phyloP scores from a whole-genome alignment of 345 rosid species.

The Murraya koenigii region DNA sequence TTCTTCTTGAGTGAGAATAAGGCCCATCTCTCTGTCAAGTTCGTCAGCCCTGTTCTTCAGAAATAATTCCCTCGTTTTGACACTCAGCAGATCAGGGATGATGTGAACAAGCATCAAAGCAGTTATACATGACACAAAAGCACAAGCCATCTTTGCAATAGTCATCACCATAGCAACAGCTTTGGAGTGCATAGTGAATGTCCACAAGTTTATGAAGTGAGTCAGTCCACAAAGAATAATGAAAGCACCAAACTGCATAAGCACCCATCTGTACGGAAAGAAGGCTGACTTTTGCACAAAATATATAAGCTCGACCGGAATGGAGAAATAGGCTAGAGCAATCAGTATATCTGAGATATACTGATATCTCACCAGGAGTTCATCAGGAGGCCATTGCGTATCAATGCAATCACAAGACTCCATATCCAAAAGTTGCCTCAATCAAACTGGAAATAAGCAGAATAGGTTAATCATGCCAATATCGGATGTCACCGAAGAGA shows the following conservation, averaged over 20 bases:
- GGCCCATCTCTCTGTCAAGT: constrained; percentile 88
- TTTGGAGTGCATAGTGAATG: constrained; percentile 72
- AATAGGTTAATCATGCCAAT: not conserved
- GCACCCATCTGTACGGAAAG: constrained; percentile 97
- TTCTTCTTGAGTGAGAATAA: constrained; percentile 86
- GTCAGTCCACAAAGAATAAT: constrained; percentile 96
- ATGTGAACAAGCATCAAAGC: constrained; percentile 91
- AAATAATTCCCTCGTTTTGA: constrained; percentile 74
- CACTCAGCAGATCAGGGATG: constrained; percentile 82
- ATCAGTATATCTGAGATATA: constrained; percentile 86
- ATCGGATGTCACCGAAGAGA: not conserved
- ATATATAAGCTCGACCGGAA: constrained; percentile 82
- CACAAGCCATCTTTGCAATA: constrained; percentile 76
- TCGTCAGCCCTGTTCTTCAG: constrained; percentile 85
- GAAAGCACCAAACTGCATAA: constrained; percentile 93
- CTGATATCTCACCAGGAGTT: constrained; percentile 80
- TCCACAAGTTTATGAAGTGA: constrained; percentile 90
- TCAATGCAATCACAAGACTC: constrained; percentile 87
- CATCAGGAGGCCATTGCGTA: constrained; percentile 67
- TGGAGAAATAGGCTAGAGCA: constrained; percentile 91
- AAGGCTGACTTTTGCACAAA: constrained; percentile 86
- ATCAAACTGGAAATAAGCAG: constrained; percentile 23
- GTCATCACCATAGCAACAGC: constrained; percentile 84
- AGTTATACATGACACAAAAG: constrained; percentile 82
- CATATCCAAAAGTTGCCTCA: constrained; percentile 33